Evolutionary conservation across 768 basidiomycete genomes (phyloP).

Genomic region (Tulasnella sp.): DNA sequence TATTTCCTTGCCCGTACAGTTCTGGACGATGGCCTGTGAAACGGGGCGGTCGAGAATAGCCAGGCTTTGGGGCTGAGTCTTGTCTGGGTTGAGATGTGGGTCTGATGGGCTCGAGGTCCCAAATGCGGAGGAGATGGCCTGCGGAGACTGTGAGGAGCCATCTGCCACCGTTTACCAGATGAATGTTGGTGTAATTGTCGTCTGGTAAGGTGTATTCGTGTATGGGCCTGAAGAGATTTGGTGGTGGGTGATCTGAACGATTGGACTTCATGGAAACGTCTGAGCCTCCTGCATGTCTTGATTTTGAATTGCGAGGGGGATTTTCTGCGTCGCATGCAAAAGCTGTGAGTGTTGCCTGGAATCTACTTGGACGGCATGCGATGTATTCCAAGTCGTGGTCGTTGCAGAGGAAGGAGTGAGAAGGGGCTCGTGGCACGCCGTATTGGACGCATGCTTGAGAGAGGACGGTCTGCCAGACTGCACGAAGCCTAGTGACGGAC

Average conservation of each 20-base stretch:
- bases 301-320: not conserved
- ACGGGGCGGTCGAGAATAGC: not conserved
- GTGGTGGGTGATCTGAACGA: not conserved
- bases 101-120: not conserved
- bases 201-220: slow-evolving; percentile 15
- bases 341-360: not conserved
- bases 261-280: not conserved
- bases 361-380: slow-evolving; percentile 10
- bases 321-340: not conserved
- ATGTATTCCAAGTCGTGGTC: not conserved
- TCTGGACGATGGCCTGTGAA: not conserved
- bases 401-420: not conserved
- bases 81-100: not conserved
- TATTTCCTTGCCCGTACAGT: not conserved
- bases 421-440: slow-evolving; percentile 5
- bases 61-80: not conserved
- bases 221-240: not conserved
- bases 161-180: slow-evolving; percentile 2
- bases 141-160: slow-evolving; percentile 14
- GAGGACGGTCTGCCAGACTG: not conserved
- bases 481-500: not conserved
- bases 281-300: not conserved
- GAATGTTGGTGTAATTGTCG: not conserved
- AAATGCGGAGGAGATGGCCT: not conserved
- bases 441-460: slow-evolving; percentile 5